A percentile compares a stretch with the other conserved stretches of the same genome.
Conservation (phyloP, 2,329 filamentous ascomycete genomes). For the Acrocalymma vagum region DNA sequence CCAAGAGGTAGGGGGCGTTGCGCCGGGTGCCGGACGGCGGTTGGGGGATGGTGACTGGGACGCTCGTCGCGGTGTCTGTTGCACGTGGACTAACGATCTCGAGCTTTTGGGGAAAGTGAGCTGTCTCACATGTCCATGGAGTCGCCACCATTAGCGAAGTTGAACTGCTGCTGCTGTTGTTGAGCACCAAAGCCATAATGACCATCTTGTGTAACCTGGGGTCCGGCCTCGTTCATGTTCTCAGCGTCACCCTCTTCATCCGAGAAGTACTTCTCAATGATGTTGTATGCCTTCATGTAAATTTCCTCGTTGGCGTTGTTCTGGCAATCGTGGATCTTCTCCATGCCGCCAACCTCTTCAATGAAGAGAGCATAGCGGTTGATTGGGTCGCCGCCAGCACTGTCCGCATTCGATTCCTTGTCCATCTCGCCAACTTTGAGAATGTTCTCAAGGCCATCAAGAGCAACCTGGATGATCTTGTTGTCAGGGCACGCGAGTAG, state of each 20-base stretch:
- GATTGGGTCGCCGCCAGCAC: conserved; percentile 70
- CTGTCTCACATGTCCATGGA: conserved; percentile 75
- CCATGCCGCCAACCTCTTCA: conserved; percentile 98
- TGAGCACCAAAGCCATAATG: conserved; percentile 81
- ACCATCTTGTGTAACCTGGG: conserved; percentile 75
- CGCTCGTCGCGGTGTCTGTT: conserved; percentile 8
- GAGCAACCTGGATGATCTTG: conserved; percentile 99
- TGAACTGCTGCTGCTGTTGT: conserved; percentile 82
- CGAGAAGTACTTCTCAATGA: conserved; percentile 99
- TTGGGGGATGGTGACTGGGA: conserved; percentile 3
- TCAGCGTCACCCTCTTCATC: conserved; percentile 90
- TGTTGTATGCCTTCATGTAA: conserved; percentile 99
- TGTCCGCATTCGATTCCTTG: conserved; percentile 81
- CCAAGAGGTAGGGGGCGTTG: conserved; percentile 13
- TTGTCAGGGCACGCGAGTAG: conserved; percentile 96
- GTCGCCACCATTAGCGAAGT: conserved; percentile 83
- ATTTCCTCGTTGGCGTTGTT: conserved; percentile 99
- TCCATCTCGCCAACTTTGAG: conserved; percentile 99
- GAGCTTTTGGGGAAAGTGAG: conserved; percentile 8
- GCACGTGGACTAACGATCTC: conserved; percentile 12
- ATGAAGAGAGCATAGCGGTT: conserved; percentile 99
- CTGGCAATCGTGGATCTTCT: conserved; percentile 99
- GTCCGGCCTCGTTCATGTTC: conserved; percentile 78
- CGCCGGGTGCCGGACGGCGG: not conserved
- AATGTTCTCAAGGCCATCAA: conserved; percentile 98